Evolutionary conservation across 1,284 basidiomycete genomes (phyloP).

Genomic region (Pseudozyma hubeiensis): DNA sequence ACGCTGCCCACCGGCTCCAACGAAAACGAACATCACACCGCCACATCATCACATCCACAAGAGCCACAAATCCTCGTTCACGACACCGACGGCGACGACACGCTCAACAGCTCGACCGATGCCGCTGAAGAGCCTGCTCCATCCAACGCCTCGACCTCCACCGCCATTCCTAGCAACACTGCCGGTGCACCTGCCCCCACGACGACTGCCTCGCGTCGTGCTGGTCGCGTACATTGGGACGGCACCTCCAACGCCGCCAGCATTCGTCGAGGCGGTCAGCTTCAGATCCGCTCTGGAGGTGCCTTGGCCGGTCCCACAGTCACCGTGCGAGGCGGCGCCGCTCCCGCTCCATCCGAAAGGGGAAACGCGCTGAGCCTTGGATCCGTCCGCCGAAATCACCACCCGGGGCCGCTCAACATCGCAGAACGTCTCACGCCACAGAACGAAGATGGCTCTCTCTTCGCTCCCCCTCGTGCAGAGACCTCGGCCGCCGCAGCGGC

Average conservation of each 20-base stretch:
- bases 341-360: constrained; percentile 11
- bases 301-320: constrained; percentile 48
- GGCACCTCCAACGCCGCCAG: constrained; percentile 45
- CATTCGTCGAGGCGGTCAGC: constrained; percentile 35
- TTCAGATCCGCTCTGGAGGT: constrained; percentile 34
- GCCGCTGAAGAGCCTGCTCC: neutral
- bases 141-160: constrained; percentile 17
- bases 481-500: neutral
- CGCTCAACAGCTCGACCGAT: constrained; percentile 11
- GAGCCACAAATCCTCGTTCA: constrained; percentile 21
- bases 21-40: constrained; percentile 10
- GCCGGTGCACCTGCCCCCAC: constrained; percentile 2
- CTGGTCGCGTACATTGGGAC: constrained; percentile 50
- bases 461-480: neutral
- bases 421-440: constrained; percentile 41
- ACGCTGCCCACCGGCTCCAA: constrained; percentile 26
- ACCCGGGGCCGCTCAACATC: constrained; percentile 64
- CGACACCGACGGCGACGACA: constrained; percentile 18
- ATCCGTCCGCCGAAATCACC: constrained; percentile 52
- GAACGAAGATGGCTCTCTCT: constrained; percentile 12
- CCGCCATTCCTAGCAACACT: constrained; percentile 9
- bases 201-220: constrained; percentile 19
- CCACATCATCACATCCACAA: neutral
- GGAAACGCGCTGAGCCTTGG: constrained; percentile 27
- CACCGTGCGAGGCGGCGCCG: constrained; percentile 46